Conservation (phyloP, 1,139 yeast genomes). For the Blastobotrys malaysiensis region DNA sequence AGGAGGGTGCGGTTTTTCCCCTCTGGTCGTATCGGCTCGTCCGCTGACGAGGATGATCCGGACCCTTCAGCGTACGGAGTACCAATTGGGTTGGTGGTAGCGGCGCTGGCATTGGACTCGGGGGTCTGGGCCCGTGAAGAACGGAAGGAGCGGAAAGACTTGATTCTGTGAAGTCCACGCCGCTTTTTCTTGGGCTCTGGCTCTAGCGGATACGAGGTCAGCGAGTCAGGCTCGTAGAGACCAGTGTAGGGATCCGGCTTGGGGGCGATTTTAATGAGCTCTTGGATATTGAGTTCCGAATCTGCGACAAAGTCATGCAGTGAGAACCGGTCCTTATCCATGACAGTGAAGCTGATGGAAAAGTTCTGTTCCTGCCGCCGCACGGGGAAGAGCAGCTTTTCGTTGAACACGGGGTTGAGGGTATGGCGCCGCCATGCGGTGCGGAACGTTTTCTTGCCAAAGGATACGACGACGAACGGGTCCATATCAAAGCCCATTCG, state of each 20-base stretch:
- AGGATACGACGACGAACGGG: conserved; percentile 88
- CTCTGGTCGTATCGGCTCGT: not conserved
- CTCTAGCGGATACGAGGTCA: conserved; percentile 6
- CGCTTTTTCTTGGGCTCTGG: conserved; percentile 3
- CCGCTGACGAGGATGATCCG: conserved; percentile 1
- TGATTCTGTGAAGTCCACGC: conserved; percentile 7
- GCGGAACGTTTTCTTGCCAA: conserved; percentile 82
- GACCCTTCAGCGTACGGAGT: conserved; percentile 5
- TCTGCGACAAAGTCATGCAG: conserved; percentile 78
- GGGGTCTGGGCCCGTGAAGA: conserved; percentile 4
- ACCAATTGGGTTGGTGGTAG: not conserved
- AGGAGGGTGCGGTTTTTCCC: not conserved
- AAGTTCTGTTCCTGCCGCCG: conserved; percentile 59
- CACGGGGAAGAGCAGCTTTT: conserved; percentile 74
- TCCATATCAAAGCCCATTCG: conserved; percentile 90
- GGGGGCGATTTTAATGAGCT: conserved; percentile 40
- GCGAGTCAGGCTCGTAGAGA: conserved; percentile 26
- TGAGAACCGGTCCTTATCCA: conserved; percentile 81
- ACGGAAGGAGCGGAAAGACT: conserved; percentile 6
- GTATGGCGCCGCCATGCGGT: conserved; percentile 85
- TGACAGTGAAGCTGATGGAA: conserved; percentile 61
- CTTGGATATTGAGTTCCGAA: conserved; percentile 48
- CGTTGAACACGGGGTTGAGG: conserved; percentile 76
- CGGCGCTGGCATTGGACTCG: not conserved
- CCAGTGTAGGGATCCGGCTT: conserved; percentile 28